phyloP scores from a whole-genome alignment of 768 basidiomycete species.

The Hypsizygus marmoreus region DNA sequence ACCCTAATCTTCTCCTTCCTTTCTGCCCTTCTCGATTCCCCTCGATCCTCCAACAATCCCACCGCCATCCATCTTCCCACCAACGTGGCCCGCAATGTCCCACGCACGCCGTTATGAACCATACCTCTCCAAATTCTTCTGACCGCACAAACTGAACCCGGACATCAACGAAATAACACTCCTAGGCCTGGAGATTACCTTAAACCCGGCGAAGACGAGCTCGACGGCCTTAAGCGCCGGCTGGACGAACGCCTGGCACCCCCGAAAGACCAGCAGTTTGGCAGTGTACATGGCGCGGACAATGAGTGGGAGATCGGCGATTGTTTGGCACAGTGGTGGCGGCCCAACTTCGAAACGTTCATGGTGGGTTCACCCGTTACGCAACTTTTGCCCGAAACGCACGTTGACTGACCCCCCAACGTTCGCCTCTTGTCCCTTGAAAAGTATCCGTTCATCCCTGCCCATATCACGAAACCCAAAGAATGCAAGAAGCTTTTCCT shows the following conservation, averaged over 20 bases:
- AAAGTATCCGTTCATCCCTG: slow-evolving; percentile 92
- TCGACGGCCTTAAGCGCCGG: slow-evolving; percentile 85
- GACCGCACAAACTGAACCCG: slow-evolving; percentile 7
- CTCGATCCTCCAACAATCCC: too few relatives aligned
- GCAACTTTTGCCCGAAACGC: not conserved
- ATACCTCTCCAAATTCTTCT: not conserved
- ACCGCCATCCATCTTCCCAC: too few relatives aligned
- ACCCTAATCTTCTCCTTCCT: too few relatives aligned
- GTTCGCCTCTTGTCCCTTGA: not conserved
- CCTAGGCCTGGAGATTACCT: slow-evolving; percentile 96
- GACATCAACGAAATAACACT: slow-evolving; percentile 1
- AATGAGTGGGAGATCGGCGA: slow-evolving; percentile 97
- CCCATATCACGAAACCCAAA: slow-evolving; percentile 97
- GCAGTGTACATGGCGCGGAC: slow-evolving; percentile 72
- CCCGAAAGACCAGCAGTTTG: slow-evolving; percentile 69
- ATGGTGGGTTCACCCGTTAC: slow-evolving; percentile 63
- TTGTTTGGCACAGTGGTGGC: slow-evolving; percentile 97
- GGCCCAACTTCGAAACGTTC: slow-evolving; percentile 98
- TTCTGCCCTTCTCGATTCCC: too few relatives aligned
- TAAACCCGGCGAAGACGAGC: slow-evolving; percentile 93
- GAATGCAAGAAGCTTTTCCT: slow-evolving; percentile 97
- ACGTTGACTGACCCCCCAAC: not conserved
- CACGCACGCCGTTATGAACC: too few relatives aligned
- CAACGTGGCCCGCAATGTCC: too few relatives aligned
- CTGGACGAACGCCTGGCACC: slow-evolving; percentile 90